phyloP scores from a whole-genome alignment of 768 basidiomycete species.

The Suillus weaverae region DNA sequence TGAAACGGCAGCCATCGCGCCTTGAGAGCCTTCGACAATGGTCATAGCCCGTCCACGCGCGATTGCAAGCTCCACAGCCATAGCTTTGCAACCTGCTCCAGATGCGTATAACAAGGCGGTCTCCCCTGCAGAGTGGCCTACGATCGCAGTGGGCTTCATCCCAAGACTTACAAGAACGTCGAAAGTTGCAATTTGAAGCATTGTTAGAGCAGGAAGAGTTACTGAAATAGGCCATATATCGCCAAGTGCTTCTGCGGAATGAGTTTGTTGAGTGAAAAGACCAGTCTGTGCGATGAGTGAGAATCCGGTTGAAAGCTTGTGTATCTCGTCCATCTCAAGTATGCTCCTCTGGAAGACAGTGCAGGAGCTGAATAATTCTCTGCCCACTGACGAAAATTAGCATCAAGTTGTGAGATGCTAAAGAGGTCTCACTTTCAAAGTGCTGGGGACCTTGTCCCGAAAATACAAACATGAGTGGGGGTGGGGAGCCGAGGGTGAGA shows the following conservation, averaged over 20 bases:
- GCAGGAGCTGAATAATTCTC: conserved; percentile 35
- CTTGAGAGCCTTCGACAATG: conserved; percentile 32
- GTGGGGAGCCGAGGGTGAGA: conserved; percentile 24
- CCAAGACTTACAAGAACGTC: conserved; percentile 40
- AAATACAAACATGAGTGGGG: conserved; percentile 39
- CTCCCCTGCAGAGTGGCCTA: conserved; percentile 53
- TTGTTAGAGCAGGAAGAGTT: conserved; percentile 42
- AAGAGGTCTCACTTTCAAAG: conserved; percentile 31
- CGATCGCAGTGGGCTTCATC: conserved; percentile 36
- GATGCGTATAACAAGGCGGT: conserved; percentile 44
- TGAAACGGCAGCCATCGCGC: conserved; percentile 45
- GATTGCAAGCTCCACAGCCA: conserved; percentile 46
- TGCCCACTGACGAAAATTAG: conserved; percentile 33
- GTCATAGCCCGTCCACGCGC: conserved; percentile 41
- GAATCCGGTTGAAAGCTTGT: conserved; percentile 29
- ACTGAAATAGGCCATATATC: conserved; percentile 35
- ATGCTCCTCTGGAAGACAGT: conserved; percentile 40
- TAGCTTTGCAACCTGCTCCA: conserved; percentile 39
- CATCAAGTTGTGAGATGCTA: not conserved
- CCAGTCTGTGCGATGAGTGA: conserved; percentile 39
- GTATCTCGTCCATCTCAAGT: conserved; percentile 37
- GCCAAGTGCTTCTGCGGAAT: conserved; percentile 7
- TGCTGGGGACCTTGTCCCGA: conserved; percentile 44
- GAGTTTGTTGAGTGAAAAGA: conserved; percentile 31
- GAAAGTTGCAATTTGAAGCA: conserved; percentile 47